Conservation (phyloP, 805 yeast genomes). For the Saccharomycopsis sp. region DNA sequence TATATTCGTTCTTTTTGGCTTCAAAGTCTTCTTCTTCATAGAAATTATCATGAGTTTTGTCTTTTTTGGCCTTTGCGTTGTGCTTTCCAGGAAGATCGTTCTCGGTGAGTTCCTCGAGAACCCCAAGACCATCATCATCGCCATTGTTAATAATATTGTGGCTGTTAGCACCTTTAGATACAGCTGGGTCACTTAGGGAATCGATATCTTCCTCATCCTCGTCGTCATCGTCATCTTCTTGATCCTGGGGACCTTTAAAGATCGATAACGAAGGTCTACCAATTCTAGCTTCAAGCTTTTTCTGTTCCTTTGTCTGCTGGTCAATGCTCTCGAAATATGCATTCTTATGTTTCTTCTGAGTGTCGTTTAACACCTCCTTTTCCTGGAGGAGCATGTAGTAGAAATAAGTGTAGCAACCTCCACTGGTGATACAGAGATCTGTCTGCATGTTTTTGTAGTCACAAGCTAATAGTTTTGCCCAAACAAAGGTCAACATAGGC, state of each 20-base stretch:
- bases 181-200: not conserved
- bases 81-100: not conserved
- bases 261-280: slow-evolving; percentile 18
- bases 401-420: slow-evolving; percentile 39
- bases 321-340: slow-evolving; percentile 22
- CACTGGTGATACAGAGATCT: slow-evolving; percentile 44
- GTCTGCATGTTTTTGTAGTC: slow-evolving; percentile 87
- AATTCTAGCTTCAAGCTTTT: slow-evolving; percentile 15
- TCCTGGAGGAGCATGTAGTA: slow-evolving; percentile 63
- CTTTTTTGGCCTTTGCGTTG: slow-evolving; percentile 14
- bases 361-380: slow-evolving; percentile 14
- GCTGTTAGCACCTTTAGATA: not conserved
- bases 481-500: slow-evolving; percentile 89
- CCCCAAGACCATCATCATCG: not conserved
- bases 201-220: slow-evolving; percentile 4
- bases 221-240: slow-evolving; percentile 2
- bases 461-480: slow-evolving; percentile 97
- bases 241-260: slow-evolving; percentile 3
- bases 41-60: slow-evolving; percentile 27
- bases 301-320: slow-evolving; percentile 18
- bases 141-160: no score
- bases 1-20: slow-evolving; percentile 11
- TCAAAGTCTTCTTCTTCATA: slow-evolving; percentile 30
- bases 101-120: not conserved
- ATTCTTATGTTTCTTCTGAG: slow-evolving; percentile 15